Evolutionary conservation across 2,329 filamentous ascomycete species (phyloP).

Genomic region (Exophiala viscosa): DNA sequence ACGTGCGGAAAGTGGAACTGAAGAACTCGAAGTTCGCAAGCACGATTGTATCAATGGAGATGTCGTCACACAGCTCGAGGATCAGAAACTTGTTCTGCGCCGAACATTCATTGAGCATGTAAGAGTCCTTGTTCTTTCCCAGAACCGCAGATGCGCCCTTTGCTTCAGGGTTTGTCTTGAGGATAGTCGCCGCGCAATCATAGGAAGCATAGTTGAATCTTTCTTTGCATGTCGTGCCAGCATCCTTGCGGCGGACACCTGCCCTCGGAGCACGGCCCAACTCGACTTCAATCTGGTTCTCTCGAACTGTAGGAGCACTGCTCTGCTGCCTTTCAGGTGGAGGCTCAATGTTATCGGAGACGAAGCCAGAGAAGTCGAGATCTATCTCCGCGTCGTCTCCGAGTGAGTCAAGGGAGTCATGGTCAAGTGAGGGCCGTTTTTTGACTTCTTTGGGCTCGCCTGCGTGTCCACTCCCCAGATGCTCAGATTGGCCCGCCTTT

Average conservation of each 20-base stretch:
- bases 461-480: constrained; percentile 52
- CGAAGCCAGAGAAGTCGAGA: constrained; percentile 65
- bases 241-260: constrained; percentile 75
- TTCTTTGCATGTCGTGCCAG: constrained; percentile 96
- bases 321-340: constrained; percentile 23
- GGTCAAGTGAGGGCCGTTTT: constrained; percentile 53
- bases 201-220: constrained; percentile 97
- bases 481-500: constrained; percentile 75
- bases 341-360: constrained; percentile 38
- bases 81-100: constrained; percentile 88
- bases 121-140: constrained; percentile 96
- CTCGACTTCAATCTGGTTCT: constrained; percentile 33
- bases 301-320: constrained; percentile 34
- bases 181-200: constrained; percentile 87
- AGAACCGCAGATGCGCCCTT: constrained; percentile 86
- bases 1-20: constrained; percentile 89
- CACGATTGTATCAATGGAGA: constrained; percentile 90
- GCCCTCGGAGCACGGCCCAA: constrained; percentile 49
- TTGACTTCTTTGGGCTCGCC: constrained; percentile 37
- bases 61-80: constrained; percentile 83
- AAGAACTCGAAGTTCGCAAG: constrained; percentile 99
- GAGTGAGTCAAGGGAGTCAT: constrained; percentile 70
- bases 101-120: constrained; percentile 92
- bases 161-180: constrained; percentile 82
- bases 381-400: constrained; percentile 89